Base-by-base conservation (phyloP, 805 yeast species). In the Ogataea salicorniae region DNA sequence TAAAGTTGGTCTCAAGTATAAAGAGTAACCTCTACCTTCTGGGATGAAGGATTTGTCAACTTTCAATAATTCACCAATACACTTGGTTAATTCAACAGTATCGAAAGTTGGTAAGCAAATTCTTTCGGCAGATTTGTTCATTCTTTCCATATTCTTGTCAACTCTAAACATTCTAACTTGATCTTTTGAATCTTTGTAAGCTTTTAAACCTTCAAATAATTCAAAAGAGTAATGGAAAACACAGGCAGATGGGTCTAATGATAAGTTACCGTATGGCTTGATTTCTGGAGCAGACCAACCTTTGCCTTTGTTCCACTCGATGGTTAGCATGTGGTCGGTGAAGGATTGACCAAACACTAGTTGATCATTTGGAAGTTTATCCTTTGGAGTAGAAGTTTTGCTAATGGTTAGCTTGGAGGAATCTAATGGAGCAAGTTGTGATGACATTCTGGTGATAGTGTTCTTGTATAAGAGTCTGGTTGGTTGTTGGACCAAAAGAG, bases 221-320 rank as follows among this genome's bases (percentile, higher is more conserved):
- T 89, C 96, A 63, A 94, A 92, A 5, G 95, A 92, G 62, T 92
- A 92, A 74, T 92, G 99, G 72, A 92, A 82, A 34, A 91, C 98
- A 66, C 87, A 80, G 17, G 94, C 72, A 18, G 96, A 83, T 26
- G 99, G 99, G 62, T 91, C 97, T 49, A 92, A 68, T 16, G 74
- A 60, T 46, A 92, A 70, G 43, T 80, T 80, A 45, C 84, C 91
- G 65, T 87, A 90, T 22, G 98, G 97, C 55, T 79, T 79, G 66
- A 92, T 91, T 64, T 79, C 79, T 40, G 99, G 98, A n/a, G 79
- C 69, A 11, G 73, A 84, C 99, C 99, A 92, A 43, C 98, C 98
- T 3, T 69, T 62, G 46, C 75, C 73, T 31, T 73, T 72, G 49
- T 80, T 79, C 96, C 97, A 94, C 64, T 88, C 90, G 44, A 89